A percentile compares a stretch with the other conserved stretches of the same genome.
Evolutionary conservation across 768 basidiomycete species (phyloP).

Genomic region (Phylloporus rhodoxanthus): DNA sequence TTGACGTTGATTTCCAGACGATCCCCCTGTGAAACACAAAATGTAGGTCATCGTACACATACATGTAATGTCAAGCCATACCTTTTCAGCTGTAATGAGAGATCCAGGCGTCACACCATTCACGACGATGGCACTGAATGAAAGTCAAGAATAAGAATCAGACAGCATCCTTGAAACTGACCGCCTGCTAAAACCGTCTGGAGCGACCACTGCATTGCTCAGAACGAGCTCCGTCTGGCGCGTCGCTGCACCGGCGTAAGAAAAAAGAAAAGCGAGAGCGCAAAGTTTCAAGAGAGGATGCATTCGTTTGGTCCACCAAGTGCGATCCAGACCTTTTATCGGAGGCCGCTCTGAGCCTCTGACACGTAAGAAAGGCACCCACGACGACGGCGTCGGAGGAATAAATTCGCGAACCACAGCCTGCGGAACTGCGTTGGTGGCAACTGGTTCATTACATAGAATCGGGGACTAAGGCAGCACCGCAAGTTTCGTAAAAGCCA

Average conservation of each 20-base stretch:
- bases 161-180: conserved; percentile 7
- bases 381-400: neutral
- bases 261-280: conserved; percentile 6
- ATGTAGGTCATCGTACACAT: neutral
- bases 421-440: neutral
- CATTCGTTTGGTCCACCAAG: conserved; percentile 5
- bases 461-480: neutral
- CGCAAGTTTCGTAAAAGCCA: neutral
- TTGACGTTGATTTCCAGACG: conserved; percentile 39
- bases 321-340: neutral
- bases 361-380: neutral
- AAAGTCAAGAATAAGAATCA: conserved; percentile 3
- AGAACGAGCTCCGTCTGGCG: conserved; percentile 26
- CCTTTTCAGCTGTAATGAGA: conserved; percentile 37
- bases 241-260: conserved; percentile 10
- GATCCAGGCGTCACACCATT: conserved; percentile 39
- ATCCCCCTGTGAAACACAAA: conserved; percentile 28
- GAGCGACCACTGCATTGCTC: conserved; percentile 36
- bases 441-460: neutral
- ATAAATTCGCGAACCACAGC: neutral
- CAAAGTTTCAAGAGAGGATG: conserved; percentile 6
- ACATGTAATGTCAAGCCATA: neutral
- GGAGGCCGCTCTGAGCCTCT: neutral
- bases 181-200: conserved; percentile 38
- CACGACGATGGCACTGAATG: conserved; percentile 33